Evolutionary conservation across 495 filamentous ascomycete species (phyloP).

Genomic region (Podospora tetraspora): DNA sequence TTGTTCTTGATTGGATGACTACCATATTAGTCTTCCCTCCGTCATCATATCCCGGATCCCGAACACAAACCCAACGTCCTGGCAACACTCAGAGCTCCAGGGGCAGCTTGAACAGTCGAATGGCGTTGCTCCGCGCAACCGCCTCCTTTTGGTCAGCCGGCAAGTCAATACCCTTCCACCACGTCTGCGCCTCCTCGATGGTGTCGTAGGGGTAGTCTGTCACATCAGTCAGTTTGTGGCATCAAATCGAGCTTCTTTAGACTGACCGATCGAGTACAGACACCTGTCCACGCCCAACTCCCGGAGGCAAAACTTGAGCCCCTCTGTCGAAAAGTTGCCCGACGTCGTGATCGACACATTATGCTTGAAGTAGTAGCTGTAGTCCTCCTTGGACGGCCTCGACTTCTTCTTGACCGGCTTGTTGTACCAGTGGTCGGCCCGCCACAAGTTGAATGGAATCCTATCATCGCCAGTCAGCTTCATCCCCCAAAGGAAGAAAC

Average conservation of each 20-base stretch:
- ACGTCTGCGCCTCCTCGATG: conserved; percentile 49
- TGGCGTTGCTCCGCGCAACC: conserved; percentile 52
- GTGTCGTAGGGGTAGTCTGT: conserved; percentile 39
- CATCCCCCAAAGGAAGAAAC: not conserved
- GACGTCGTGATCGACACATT: conserved; percentile 62
- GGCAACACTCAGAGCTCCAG: conserved; percentile 13
- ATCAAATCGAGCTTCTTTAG: not conserved
- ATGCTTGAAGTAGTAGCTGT: conserved; percentile 54
- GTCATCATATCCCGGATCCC: not conserved
- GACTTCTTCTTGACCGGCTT: conserved; percentile 48
- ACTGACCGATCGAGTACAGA: conserved; percentile 35
- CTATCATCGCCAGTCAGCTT: conserved; percentile 19
- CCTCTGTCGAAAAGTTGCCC: conserved; percentile 55
- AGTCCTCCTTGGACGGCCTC: conserved; percentile 53
- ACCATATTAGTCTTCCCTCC: too few species aligned
- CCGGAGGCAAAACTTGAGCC: conserved; percentile 46
- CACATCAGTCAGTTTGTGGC: not conserved
- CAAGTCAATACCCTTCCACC: conserved; percentile 47
- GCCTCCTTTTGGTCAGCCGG: conserved; percentile 41
- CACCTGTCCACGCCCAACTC: conserved; percentile 34
- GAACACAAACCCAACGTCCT: not conserved
- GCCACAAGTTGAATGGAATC: conserved; percentile 61
- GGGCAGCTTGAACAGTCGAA: conserved; percentile 48
- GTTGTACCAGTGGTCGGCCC: conserved; percentile 58
- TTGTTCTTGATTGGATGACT: too few species aligned